Base-by-base conservation (phyloP, 768 basidiomycete species). In the Agaricus blazei region DNA sequence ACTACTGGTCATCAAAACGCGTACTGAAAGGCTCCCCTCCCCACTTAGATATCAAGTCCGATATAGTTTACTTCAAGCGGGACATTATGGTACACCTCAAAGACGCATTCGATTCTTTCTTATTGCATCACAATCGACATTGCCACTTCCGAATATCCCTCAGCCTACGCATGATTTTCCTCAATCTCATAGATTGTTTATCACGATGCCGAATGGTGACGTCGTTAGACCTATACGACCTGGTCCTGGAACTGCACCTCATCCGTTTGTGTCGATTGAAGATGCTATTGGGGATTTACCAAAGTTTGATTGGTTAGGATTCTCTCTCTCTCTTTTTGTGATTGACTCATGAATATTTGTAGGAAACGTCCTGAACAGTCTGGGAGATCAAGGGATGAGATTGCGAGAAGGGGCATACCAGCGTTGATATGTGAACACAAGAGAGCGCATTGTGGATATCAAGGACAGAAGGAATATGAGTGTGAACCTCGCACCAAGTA, bases 271-370 rank as follows among this genome's bases (percentile, higher is more conserved):
- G 23, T 79, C 81, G 0, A 77, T 90, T 41, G 77, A 80, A 23
- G 88, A 90, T 63, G 88, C 90, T 1, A 89, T 92, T 48, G 71
- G 76, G 2, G 90, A 93, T 64, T 71, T 93, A 8, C 83, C 80
- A 2, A 75, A 67, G 3, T 93, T 86, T 65, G 85, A 93, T 54
- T 92, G 88, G 90, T 89, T n/a, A n/a, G n/a, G n/a, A n/a, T n/a
- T n/a, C n/a, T n/a, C 4, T 44, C 37, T 48, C 7, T 52, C 11
- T 40, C 38, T 45, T 37, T 15, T 9, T n/a, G 23, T 41, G 15
- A 45, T 15, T 23, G 52, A 11, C 48, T 19, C 4, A 34, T 14
- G 37, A 31, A 54, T 11, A n/a, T 52, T 57, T 51, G 24, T 58
- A 75, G 72, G 73, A 72, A 72, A 63, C 70, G 73, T 42, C 75